Conservation (phyloP, 192 early-diverging fungal genomes). For the Linderina pennispora region DNA sequence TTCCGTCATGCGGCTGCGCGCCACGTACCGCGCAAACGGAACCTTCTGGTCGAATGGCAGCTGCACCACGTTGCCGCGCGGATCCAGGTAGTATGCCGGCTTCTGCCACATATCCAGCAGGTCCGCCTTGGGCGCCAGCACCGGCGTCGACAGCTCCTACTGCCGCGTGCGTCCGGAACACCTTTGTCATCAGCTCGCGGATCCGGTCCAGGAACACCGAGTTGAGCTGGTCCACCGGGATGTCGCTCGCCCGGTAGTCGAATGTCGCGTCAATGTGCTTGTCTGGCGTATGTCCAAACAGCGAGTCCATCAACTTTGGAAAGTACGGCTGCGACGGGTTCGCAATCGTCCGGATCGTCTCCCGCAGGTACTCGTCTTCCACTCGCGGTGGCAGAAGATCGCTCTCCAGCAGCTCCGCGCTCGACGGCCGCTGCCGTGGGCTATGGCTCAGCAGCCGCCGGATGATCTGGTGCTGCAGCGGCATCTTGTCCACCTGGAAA, state of each 20-base stretch:
- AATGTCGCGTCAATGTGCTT: slow-evolving; percentile 87
- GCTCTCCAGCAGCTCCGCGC: slow-evolving; percentile 74
- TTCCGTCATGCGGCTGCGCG: slow-evolving; percentile 60
- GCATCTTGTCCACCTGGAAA: slow-evolving; percentile 58
- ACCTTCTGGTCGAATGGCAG: slow-evolving; percentile 85
- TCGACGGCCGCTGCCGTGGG: slow-evolving; percentile 71
- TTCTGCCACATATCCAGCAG: slow-evolving; percentile 54
- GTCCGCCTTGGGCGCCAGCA: slow-evolving; percentile 71
- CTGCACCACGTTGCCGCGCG: slow-evolving; percentile 75
- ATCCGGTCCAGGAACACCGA: slow-evolving; percentile 63
- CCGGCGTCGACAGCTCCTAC: slow-evolving; percentile 75
- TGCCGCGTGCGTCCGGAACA: slow-evolving; percentile 81
- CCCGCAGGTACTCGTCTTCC: slow-evolving; percentile 86
- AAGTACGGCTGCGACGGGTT: slow-evolving; percentile 88
- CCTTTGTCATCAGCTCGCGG: slow-evolving; percentile 63
- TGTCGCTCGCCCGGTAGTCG: slow-evolving; percentile 62
- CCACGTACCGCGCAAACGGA: slow-evolving; percentile 85
- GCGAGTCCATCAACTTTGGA: slow-evolving; percentile 64
- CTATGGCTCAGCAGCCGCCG: slow-evolving; percentile 63
- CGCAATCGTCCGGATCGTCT: slow-evolving; percentile 85
- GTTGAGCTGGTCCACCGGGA: slow-evolving; percentile 52
- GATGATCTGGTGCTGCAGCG: slow-evolving; percentile 69
- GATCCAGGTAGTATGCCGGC: slow-evolving; percentile 76
- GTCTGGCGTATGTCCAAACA: slow-evolving; percentile 74
- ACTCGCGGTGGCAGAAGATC: slow-evolving; percentile 73